These are phyloP conservation scores for Xylaria sp. DNA, from an alignment of 2,329 filamentous ascomycete species.

Conservation along the genomic window DNA sequence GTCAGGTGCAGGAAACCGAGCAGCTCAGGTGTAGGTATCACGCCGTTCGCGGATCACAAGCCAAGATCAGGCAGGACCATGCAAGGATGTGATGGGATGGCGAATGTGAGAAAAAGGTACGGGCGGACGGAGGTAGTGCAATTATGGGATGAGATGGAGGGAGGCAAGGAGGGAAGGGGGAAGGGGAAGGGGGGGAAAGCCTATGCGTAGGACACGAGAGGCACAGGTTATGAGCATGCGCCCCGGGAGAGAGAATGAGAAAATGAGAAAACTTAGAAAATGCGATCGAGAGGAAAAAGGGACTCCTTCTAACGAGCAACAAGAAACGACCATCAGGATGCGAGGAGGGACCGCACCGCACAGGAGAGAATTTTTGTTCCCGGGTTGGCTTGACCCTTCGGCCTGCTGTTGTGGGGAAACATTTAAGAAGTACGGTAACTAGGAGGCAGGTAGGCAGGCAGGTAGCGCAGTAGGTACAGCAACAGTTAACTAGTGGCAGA, in stretches of 20 bases:
- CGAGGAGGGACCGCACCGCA: constrained; percentile 4
- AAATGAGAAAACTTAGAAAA: not conserved
- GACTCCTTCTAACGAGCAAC: not conserved
- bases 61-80: constrained; percentile 32
- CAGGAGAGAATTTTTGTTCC: constrained; percentile 33
- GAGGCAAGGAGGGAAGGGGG: not conserved
- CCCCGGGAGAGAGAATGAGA: not conserved
- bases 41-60: constrained; percentile 41
- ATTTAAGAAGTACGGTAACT: not conserved
- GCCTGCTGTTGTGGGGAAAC: constrained; percentile 22
- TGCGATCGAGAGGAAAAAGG: not conserved
- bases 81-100: not conserved
- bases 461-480: not conserved
- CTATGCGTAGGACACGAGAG: not conserved
- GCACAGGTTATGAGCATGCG: not conserved
- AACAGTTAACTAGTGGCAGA: not conserved
- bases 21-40: constrained; percentile 38
- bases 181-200: not conserved
- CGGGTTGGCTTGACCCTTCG: constrained; percentile 15
- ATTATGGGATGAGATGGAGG: no score
- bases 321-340: not conserved
- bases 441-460: not conserved
- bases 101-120: no score
- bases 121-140: no score
- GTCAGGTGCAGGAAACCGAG: constrained; percentile 48